Evolutionary conservation across 495 filamentous ascomycete species (phyloP), one percentile per base, ranked within the genome.

Genomic region (Neurospora sp.): DNA sequence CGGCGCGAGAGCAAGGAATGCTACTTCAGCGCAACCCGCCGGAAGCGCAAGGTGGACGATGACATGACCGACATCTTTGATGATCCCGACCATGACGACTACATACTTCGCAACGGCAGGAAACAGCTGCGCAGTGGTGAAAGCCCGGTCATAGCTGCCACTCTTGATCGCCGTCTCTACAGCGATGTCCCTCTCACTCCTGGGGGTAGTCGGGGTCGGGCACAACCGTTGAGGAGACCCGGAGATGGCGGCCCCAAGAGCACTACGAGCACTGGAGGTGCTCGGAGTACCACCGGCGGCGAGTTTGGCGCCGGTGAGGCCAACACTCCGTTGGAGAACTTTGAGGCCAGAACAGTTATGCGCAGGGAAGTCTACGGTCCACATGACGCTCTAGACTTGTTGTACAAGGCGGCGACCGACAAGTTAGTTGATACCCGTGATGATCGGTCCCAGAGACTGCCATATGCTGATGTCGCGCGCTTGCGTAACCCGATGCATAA

Each of bases 1-100:
- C 90, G 93, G 35, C 90, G 96, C 73, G 96, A 99, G 84, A 88
- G 90, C 83, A 97, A 97, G 83, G 91, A 97, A 76, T 99, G 96
- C 85, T 95, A 90, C 86, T 98, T 99, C 85, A 97, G 94, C 75
- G 92, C 93, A n/a, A 98, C 94, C 46, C 87, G 95, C 66, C 88
- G 96, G 76, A 98, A 98, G 89, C 88, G 93, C 77, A 96, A 96
- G 84, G 85, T 86, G 70, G 91, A 94, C 73, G 90, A 87, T 37
- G 84, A 83, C n/a, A 81, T 80, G 46, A 81, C 87, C 72, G 84
- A 78, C 75, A 73, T 69, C 38, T 84, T 73, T 73, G 86, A 89
- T 42, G 84, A 86, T n/a, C 81, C 78, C 39, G 85, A 89, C 72
- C 82, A 77, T 71, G 88, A 84, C 70, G 87, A 89, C 20, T 89